Conservation (phyloP, 352 stramenopile species). For the Phytophthora ohioensis region DNA sequence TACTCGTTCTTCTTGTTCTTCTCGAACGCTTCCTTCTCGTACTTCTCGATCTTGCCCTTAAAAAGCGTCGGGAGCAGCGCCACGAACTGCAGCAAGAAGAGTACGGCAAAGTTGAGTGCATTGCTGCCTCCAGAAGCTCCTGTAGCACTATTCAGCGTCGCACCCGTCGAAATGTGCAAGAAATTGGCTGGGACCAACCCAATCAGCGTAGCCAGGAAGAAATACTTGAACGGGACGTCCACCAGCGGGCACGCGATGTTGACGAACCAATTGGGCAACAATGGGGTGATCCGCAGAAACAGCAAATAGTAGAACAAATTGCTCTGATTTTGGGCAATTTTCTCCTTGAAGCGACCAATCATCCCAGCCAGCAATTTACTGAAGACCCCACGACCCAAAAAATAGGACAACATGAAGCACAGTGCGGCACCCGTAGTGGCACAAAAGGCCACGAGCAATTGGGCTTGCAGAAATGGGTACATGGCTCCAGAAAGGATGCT, state of each 20-base stretch:
- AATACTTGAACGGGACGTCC: conserved; percentile 85
- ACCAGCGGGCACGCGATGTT: conserved; percentile 90
- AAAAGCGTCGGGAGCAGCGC: conserved; percentile 85
- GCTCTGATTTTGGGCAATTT: conserved; percentile 83
- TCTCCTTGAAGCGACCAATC: conserved; percentile 83
- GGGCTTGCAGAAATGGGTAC: conserved; percentile 83
- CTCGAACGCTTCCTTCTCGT: conserved; percentile 81
- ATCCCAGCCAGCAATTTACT: conserved; percentile 72
- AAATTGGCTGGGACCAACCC: conserved; percentile 87
- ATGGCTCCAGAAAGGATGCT: conserved; percentile 90
- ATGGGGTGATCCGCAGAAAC: conserved; percentile 89
- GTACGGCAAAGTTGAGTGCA: conserved; percentile 79
- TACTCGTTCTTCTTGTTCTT: conserved; percentile 67
- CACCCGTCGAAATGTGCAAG: conserved; percentile 85
- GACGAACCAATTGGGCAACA: conserved; percentile 92
- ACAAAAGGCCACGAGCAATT: conserved; percentile 86
- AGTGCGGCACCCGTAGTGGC: conserved; percentile 83
- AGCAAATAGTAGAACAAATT: conserved; percentile 92
- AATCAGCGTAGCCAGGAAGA: conserved; percentile 86
- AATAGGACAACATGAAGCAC: conserved; percentile 89
- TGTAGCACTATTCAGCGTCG: conserved; percentile 79
- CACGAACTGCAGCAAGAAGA: conserved; percentile 89
- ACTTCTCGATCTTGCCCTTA: conserved; percentile 89
- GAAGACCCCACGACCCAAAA: conserved; percentile 80
- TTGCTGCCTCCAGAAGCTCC: conserved; percentile 68